These are phyloP conservation scores for Sarcodon sp. DNA, from an alignment of 768 basidiomycete genomes.

Conservation along the genomic window DNA sequence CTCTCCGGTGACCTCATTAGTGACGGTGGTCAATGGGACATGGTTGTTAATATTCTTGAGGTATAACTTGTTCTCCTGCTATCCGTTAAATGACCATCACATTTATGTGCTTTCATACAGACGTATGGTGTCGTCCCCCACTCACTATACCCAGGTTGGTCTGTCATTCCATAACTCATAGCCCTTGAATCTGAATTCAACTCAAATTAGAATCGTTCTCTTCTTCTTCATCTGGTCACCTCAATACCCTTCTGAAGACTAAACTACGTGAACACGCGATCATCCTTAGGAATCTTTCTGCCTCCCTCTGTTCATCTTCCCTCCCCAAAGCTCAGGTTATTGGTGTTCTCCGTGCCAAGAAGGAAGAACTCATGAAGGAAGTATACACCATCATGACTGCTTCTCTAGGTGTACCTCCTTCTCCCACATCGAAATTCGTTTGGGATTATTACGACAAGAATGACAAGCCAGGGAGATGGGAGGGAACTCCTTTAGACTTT, in stretches of 20 bases:
- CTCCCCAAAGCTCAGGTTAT: constrained; percentile 34
- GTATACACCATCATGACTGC: constrained; percentile 77
- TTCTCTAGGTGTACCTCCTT: constrained; percentile 78
- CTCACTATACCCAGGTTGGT: constrained; percentile 41
- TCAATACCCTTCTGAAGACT: constrained; percentile 74
- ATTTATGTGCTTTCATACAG: constrained; percentile 16
- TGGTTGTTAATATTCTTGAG: constrained; percentile 61
- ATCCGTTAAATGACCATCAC: background rate
- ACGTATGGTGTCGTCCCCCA: constrained; percentile 87
- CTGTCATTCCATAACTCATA: too few relatives aligned
- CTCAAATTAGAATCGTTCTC: constrained; percentile 50
- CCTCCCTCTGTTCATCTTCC: constrained; percentile 32
- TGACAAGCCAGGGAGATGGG: constrained; percentile 63
- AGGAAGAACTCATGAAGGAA: constrained; percentile 76
- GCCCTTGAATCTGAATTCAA: too few relatives aligned
- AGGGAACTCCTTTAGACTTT: constrained; percentile 73
- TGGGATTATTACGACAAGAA: constrained; percentile 88
- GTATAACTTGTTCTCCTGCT: constrained; percentile 16
- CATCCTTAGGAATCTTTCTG: constrained; percentile 54
- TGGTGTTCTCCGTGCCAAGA: constrained; percentile 60
- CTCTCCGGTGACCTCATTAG: constrained; percentile 68
- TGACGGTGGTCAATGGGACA: constrained; percentile 95
- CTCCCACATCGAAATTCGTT: constrained; percentile 52
- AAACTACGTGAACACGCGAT: constrained; percentile 89
- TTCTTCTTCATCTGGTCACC: constrained; percentile 56